phyloP scores from a whole-genome alignment of 495 filamentous ascomycete species.

The Lasiosphaeriaceae sp. region DNA sequence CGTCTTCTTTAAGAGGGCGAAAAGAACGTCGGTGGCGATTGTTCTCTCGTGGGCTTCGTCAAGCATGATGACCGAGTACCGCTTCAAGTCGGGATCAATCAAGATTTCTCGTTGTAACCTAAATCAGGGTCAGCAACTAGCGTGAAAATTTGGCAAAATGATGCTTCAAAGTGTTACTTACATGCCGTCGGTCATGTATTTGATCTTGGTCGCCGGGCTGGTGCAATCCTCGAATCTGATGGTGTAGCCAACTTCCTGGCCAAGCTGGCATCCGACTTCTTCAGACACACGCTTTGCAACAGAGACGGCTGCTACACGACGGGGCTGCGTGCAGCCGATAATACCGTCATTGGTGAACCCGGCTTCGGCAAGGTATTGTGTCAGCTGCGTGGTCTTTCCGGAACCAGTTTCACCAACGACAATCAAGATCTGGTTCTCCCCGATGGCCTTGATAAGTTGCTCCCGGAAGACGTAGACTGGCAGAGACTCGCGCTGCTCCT shows the following conservation, averaged over 20 bases:
- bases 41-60: constrained; percentile 98
- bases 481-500: constrained; percentile 86
- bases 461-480: constrained; percentile 89
- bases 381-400: constrained; percentile 95
- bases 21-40: constrained; percentile 92
- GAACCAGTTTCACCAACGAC: constrained; percentile 97
- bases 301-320: constrained; percentile 95
- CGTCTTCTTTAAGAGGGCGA: constrained; percentile 92
- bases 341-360: constrained; percentile 87
- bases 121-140: no score
- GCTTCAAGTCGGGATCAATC: constrained; percentile 78
- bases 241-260: constrained; percentile 92
- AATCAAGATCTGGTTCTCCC: constrained; percentile 85
- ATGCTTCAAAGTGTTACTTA: background rate
- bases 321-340: constrained; percentile 95
- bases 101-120: constrained; percentile 84
- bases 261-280: constrained; percentile 88
- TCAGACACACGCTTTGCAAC: constrained; percentile 96
- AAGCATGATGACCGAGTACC: constrained; percentile 95
- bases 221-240: constrained; percentile 98
- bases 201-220: constrained; percentile 85
- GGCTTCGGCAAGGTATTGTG: constrained; percentile 90
- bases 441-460: constrained; percentile 82
- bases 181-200: constrained; percentile 99
- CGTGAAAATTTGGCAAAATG: background rate